Conservation (phyloP, 192 early-diverging fungal species). For the Martensiomyces pterosporus region DNA sequence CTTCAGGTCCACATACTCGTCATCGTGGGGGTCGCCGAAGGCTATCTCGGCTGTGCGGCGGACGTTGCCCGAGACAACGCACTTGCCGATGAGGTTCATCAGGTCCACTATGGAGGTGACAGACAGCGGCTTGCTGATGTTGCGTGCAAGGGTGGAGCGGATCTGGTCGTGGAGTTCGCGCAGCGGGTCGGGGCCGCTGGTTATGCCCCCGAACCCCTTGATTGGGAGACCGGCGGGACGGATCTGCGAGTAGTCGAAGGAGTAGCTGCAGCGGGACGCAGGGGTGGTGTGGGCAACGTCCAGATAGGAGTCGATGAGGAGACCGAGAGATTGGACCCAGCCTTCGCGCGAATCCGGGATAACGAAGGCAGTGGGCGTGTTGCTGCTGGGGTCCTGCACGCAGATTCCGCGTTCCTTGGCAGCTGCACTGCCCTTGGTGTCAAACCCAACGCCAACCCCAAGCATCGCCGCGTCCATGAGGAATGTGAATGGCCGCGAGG, state of each 20-base stretch:
- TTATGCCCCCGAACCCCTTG: conserved; percentile 47
- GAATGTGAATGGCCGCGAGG: conserved; percentile 41
- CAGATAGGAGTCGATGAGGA: conserved; percentile 47
- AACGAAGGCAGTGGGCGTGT: background rate
- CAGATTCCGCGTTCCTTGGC: background rate
- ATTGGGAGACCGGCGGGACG: conserved; percentile 31
- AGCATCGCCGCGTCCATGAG: conserved; percentile 52
- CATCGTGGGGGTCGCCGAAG: conserved; percentile 41
- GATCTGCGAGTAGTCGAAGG: conserved; percentile 38
- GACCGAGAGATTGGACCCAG: conserved; percentile 43
- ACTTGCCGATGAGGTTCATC: conserved; percentile 53
- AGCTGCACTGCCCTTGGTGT: conserved; percentile 38
- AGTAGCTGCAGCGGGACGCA: background rate
- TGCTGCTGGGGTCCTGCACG: background rate
- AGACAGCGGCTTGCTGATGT: conserved; percentile 20
- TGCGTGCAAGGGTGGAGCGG: conserved; percentile 12
- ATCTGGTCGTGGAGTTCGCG: conserved; percentile 31
- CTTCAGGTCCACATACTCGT: conserved; percentile 51
- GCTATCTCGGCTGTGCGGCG: conserved; percentile 54
- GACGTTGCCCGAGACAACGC: conserved; percentile 52
- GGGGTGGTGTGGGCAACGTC: too few relatives aligned
- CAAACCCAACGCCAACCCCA: conserved; percentile 54
- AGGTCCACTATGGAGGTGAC: conserved; percentile 47
- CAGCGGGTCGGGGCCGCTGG: conserved; percentile 43
- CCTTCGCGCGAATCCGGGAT: conserved; percentile 52